Conservation (phyloP, 495 filamentous ascomycete species). For the Elaphomyces granulatus region DNA sequence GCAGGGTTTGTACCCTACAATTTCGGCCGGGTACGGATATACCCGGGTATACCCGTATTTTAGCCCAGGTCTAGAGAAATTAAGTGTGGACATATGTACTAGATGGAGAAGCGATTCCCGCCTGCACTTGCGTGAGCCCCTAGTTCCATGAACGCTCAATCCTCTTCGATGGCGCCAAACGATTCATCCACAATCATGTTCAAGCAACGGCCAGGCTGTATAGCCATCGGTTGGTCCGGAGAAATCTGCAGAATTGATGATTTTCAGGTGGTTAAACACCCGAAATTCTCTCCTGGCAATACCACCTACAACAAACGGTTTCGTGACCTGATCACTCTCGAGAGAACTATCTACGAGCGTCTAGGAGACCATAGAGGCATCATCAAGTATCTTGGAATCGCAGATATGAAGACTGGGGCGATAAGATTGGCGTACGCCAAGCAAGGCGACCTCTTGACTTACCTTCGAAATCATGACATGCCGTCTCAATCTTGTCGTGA, state of each 20-base stretch:
- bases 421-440: constrained; percentile 1
- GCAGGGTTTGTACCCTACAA: too few relatives aligned
- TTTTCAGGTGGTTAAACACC: constrained; percentile 5
- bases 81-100: too few relatives aligned
- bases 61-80: too few relatives aligned
- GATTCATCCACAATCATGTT: constrained; percentile 2
- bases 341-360: constrained; percentile 5
- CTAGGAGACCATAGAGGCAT: constrained; percentile 5
- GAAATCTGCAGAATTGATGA: constrained; percentile 5
- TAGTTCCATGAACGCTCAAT: not conserved
- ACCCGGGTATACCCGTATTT: too few relatives aligned
- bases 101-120: too few relatives aligned
- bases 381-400: constrained; percentile 6
- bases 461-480: constrained; percentile 4
- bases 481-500: constrained; percentile 6
- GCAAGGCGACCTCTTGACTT: constrained; percentile 3
- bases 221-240: constrained; percentile 6
- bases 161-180: not conserved
- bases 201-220: constrained; percentile 5
- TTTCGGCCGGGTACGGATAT: too few relatives aligned
- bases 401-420: constrained; percentile 4
- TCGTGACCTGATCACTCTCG: constrained; percentile 4
- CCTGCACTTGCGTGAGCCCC: too few relatives aligned
- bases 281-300: constrained; percentile 4
- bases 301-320: constrained; percentile 3